A percentile compares a stretch with the other conserved stretches of the same genome.
phyloP scores from a whole-genome alignment of 495 filamentous ascomycete species.

The Aspergillus bertholletiae region DNA sequence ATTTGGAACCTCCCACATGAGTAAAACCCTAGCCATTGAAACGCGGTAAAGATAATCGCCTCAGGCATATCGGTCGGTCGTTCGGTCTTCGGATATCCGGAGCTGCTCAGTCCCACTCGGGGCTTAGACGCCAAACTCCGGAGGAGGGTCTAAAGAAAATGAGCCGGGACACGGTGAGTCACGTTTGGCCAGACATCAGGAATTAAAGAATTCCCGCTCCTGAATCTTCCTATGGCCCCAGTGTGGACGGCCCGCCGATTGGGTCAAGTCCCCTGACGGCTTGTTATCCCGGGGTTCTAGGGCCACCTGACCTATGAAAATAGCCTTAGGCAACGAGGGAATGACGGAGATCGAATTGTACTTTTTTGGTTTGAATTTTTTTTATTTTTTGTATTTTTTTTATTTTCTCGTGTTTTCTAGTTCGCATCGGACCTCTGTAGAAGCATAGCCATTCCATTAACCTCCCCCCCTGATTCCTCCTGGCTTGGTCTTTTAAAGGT shows the following conservation, averaged over 20 bases:
- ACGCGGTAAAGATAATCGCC: too few relatives aligned
- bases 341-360: neutral
- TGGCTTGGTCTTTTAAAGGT: neutral
- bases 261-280: neutral
- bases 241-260: slow-evolving; percentile 11
- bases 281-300: neutral
- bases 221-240: slow-evolving; percentile 19
- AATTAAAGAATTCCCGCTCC: slow-evolving; percentile 13
- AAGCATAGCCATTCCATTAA: neutral
- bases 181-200: slow-evolving; percentile 5
- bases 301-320: slow-evolving; percentile 12
- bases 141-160: slow-evolving; percentile 17
- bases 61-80: slow-evolving; percentile 8
- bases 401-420: neutral
- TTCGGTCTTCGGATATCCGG: slow-evolving; percentile 18
- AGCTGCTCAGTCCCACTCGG: neutral
- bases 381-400: neutral
- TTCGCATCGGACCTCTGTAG: neutral
- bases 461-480: slow-evolving; percentile 5
- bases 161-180: slow-evolving; percentile 21
- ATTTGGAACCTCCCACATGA: too few relatives aligned
- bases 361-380: neutral
- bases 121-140: slow-evolving; percentile 14
- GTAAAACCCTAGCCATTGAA: too few relatives aligned
- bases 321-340: neutral